phyloP scores from a whole-genome alignment of 1,139 yeast species.

The Meyerozyma elateridarum region DNA sequence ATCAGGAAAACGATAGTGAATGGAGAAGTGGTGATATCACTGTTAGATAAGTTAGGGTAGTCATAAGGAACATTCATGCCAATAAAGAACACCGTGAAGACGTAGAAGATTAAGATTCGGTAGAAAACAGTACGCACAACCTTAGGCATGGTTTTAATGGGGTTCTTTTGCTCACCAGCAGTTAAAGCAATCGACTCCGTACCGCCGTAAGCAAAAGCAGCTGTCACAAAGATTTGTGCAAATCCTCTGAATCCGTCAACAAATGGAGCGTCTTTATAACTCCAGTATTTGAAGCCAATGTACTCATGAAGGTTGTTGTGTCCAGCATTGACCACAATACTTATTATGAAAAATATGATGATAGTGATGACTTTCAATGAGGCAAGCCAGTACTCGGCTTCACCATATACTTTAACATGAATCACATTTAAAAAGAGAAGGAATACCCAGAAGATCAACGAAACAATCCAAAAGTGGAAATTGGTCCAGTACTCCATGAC shows the following conservation, averaged over 20 bases:
- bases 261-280: conserved; percentile 37
- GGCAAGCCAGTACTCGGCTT: conserved; percentile 38
- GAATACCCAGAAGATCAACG: conserved; percentile 56
- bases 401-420: conserved; percentile 47
- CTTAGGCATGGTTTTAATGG: conserved; percentile 52
- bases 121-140: conserved; percentile 57
- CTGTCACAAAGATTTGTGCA: conserved; percentile 41
- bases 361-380: conserved; percentile 36
- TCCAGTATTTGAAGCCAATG: conserved; percentile 38
- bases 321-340: conserved; percentile 36
- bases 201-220: conserved; percentile 68
- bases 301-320: conserved; percentile 28
- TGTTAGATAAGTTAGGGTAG: conserved; percentile 35
- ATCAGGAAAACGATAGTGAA: conserved; percentile 60
- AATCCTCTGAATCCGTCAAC: conserved; percentile 39
- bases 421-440: conserved; percentile 48
- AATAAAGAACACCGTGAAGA: conserved; percentile 40
- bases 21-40: conserved; percentile 52
- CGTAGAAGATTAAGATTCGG: conserved; percentile 36
- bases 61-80: conserved; percentile 42
- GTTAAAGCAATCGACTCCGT: conserved; percentile 62
- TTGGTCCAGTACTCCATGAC: conserved; percentile 61
- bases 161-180: conserved; percentile 63
- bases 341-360: conserved; percentile 35
- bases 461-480: conserved; percentile 53